These are phyloP conservation scores for Kluyveromyces marxianus DNA, from an alignment of 1,139 yeast genomes.

Conservation along the genomic window DNA sequence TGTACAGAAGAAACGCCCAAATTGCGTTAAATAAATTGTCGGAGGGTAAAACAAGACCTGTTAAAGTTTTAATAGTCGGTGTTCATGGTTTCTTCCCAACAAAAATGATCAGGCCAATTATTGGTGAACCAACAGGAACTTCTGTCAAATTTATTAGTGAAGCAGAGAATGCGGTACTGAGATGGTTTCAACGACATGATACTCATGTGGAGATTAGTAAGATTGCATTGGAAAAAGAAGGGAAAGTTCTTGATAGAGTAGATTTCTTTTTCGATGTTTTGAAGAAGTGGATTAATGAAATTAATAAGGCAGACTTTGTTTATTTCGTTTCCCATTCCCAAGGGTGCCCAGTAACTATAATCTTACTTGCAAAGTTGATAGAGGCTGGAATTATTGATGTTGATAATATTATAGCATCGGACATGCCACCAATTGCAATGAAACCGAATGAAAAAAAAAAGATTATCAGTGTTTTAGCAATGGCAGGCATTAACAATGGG, in stretches of 20 bases:
- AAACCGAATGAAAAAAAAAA: constrained; percentile 34
- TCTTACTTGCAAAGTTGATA: constrained; percentile 63
- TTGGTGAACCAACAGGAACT: constrained; percentile 92
- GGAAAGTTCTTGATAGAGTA: constrained; percentile 79
- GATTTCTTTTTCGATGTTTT: constrained; percentile 69
- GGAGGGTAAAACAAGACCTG: constrained; percentile 17
- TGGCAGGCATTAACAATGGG: constrained; percentile 95
- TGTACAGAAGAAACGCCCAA: constrained; percentile 19
- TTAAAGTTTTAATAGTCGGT: constrained; percentile 58
- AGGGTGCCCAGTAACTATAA: constrained; percentile 87
- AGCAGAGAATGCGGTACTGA: constrained; percentile 67
- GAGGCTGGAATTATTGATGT: constrained; percentile 54
- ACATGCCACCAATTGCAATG: constrained; percentile 1
- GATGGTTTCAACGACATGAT: constrained; percentile 57
- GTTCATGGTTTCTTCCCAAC: constrained; percentile 96
- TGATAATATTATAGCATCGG: constrained; percentile 17
- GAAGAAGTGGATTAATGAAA: constrained; percentile 60
- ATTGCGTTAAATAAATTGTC: constrained; percentile 16
- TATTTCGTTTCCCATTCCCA: constrained; percentile 92
- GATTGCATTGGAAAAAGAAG: constrained; percentile 90
- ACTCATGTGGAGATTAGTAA: constrained; percentile 65
- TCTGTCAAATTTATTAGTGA: constrained; percentile 80
- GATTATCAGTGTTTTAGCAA: constrained; percentile 68
- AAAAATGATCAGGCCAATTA: constrained; percentile 69
- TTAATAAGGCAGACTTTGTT: constrained; percentile 72